A percentile compares a stretch with the other conserved stretches of the same genome.
Conservation (phyloP, 805 yeast species). For the Monosporozyma servazzii region DNA sequence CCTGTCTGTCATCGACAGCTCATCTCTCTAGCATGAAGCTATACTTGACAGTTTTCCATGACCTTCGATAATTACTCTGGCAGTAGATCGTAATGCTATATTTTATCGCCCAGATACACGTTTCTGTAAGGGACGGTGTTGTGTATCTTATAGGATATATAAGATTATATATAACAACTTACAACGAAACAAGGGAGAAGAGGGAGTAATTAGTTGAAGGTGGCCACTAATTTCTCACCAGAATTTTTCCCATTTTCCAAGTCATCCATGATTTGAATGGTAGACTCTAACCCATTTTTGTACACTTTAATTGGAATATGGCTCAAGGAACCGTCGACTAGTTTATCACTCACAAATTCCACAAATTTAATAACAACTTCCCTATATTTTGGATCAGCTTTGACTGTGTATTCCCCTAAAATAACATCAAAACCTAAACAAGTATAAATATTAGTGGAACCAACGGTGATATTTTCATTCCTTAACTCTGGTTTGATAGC, state of each 20-base stretch:
- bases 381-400: conserved; percentile 16
- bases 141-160: too few species aligned
- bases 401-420: conserved; percentile 16
- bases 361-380: conserved; percentile 21
- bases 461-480: conserved; percentile 24
- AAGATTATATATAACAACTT: too few species aligned
- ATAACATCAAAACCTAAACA: conserved; percentile 28
- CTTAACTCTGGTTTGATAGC: conserved; percentile 22
- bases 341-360: conserved; percentile 13
- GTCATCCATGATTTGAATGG: conserved; percentile 16
- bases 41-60: too few species aligned
- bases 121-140: too few species aligned
- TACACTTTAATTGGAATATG: conserved; percentile 27
- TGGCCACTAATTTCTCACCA: conserved; percentile 22
- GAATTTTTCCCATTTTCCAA: conserved; percentile 18
- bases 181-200: too few species aligned
- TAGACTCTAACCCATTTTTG: conserved; percentile 21
- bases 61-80: too few species aligned
- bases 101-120: too few species aligned
- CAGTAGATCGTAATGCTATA: too few species aligned
- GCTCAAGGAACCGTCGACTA: conserved; percentile 17
- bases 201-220: not conserved
- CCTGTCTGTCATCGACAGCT: too few species aligned
- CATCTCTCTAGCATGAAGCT: too few species aligned
- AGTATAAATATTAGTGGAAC: conserved; percentile 30